Conservation (phyloP, 805 yeast genomes). For the Candida montana region DNA sequence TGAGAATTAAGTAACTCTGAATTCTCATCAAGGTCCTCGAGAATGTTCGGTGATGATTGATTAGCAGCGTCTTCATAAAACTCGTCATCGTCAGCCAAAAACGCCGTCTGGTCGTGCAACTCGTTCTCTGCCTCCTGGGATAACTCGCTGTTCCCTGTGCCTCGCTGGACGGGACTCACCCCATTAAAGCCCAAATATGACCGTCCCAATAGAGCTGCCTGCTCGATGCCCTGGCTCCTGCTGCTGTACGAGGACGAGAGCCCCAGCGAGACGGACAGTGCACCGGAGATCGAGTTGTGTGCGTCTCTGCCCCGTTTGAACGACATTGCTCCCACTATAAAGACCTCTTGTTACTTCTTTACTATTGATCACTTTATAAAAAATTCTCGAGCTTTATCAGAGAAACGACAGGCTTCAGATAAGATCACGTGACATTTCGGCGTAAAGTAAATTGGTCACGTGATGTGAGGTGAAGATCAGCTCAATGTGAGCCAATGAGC, state of each 20-base stretch:
- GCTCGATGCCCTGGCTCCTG: constrained; percentile 8
- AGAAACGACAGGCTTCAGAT: neutral
- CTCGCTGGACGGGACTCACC: neutral
- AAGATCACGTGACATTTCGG: constrained; percentile 6
- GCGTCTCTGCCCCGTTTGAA: constrained; percentile 4
- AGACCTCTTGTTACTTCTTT: too few relatives aligned
- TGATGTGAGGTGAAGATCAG: neutral
- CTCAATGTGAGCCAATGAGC: too few relatives aligned
- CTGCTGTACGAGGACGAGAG: constrained; percentile 21
- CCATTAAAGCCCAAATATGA: constrained; percentile 25
- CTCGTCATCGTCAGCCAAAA: constrained; percentile 57
- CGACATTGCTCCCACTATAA: too few relatives aligned
- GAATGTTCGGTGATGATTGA: neutral
- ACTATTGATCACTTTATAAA: too few relatives aligned
- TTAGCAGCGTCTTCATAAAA: constrained; percentile 13
- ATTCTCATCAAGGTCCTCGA: constrained; percentile 3
- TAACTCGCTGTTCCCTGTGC: neutral
- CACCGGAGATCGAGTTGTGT: constrained; percentile 22
- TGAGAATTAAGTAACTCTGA: neutral
- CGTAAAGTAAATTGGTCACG: neutral
- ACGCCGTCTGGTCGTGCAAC: constrained; percentile 53
- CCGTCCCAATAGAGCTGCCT: constrained; percentile 17
- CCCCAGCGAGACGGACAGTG: constrained; percentile 24
- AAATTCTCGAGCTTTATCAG: too few relatives aligned
- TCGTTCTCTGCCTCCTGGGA: constrained; percentile 28